Evolutionary conservation across 129 eudicot species (phyloP), one percentile per base, ranked within the genome.

Genomic region (Tagetes patula): DNA sequence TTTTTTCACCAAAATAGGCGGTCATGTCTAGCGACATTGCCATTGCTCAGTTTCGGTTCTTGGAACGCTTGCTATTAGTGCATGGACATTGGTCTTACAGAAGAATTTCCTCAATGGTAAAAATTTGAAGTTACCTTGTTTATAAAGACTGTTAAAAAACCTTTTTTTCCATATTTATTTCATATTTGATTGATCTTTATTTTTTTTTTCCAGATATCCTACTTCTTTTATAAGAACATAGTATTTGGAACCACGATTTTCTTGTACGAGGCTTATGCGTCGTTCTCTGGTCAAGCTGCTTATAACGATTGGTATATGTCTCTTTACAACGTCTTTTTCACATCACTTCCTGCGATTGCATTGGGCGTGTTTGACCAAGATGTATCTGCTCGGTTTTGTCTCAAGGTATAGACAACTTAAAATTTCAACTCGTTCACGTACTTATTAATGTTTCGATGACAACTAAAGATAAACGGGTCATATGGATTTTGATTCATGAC

Each of bases 41-140:
- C 1, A 85, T 90, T 79, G 96, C 87, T 73, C 92, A 90, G 72
- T 90, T 90, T 63, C 85, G 88, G 31, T 90, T 87, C 71, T 78
- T 90, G 82, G 96, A 90, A 84, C 87, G 93, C 53, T 81, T 90
- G 59, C 77, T 90, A 42, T 79, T 90, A 69, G 93, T 90, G 30
- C 96, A 90, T 32, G 96, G 96, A 14, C 93, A 90, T 65, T 90
- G 96, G 96, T 90, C 93, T 65, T 90, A 90, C 84, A 77, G 86
- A 83, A 85, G 96, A 74, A 90, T 90, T 39, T 79, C 93, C 66
- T 83, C 79, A 42, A 90, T 87, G 96, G 96, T 90, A 90, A 81
- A 52, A 56, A 40, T 1, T 13, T 48, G 52, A 3, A 4, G 45
- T 7, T 7, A 55, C 11, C 38, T 60, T 67, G 13, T 33, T 14